A percentile compares a stretch with the other conserved stretches of the same genome.
phyloP scores from a whole-genome alignment of 352 stramenopile species.

The Pythium periplocum region DNA sequence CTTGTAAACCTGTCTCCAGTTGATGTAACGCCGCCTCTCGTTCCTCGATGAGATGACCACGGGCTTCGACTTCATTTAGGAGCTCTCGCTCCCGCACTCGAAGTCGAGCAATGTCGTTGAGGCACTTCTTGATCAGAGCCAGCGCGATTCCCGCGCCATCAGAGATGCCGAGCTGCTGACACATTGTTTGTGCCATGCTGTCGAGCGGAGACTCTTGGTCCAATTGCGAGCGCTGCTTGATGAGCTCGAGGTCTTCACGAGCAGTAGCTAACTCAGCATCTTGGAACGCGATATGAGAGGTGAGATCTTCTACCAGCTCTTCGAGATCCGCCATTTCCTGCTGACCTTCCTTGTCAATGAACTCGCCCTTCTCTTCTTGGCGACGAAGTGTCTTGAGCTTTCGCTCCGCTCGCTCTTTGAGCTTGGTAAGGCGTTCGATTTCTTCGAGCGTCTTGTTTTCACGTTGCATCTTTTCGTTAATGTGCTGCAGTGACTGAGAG shows the following conservation, averaged over 20 bases:
- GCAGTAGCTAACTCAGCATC: slow-evolving; percentile 57
- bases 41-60: slow-evolving; percentile 36
- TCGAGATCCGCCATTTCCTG: slow-evolving; percentile 69
- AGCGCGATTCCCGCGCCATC: neutral
- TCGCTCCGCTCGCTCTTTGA: slow-evolving; percentile 55
- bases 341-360: slow-evolving; percentile 53
- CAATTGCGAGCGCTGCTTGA: slow-evolving; percentile 33
- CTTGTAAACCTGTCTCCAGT: slow-evolving; percentile 51
- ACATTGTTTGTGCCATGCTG: slow-evolving; percentile 21
- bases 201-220: slow-evolving; percentile 48
- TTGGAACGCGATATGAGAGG: slow-evolving; percentile 80
- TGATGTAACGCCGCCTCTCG: slow-evolving; percentile 43
- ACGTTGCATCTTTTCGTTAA: slow-evolving; percentile 63
- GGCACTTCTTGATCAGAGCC: slow-evolving; percentile 36
- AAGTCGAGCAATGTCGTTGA: slow-evolving; percentile 49
- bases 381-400: slow-evolving; percentile 45
- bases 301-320: slow-evolving; percentile 72
- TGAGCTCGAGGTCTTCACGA: slow-evolving; percentile 42
- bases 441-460: slow-evolving; percentile 59
- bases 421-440: slow-evolving; percentile 60
- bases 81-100: slow-evolving; percentile 42
- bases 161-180: slow-evolving; percentile 20
- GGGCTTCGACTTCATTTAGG: slow-evolving; percentile 26
- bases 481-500: slow-evolving; percentile 40
- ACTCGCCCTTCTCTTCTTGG: slow-evolving; percentile 45